Percentiles rank a stretch among this genome's conserved stretches.
Conservation (phyloP, 352 stramenopile genomes). For the Globisporangium orthogonon region DNA sequence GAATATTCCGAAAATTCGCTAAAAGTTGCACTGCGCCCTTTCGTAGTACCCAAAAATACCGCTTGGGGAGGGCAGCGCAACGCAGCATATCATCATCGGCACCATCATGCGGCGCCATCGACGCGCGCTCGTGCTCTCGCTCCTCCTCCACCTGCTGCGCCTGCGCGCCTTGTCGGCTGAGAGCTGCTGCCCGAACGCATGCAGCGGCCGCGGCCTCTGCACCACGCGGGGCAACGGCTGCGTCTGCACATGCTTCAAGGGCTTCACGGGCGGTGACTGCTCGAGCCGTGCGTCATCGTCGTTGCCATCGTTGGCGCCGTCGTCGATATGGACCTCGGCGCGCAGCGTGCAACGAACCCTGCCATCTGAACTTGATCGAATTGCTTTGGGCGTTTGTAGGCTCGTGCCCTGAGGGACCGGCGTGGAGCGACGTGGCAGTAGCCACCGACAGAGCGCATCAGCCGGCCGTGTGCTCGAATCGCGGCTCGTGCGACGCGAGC, state of each 20-base stretch:
- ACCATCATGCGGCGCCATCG: no score
- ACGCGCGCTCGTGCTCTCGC: neutral
- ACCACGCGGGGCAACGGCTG: slow-evolving; percentile 57
- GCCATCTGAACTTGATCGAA: neutral
- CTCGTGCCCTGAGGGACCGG: slow-evolving; percentile 39
- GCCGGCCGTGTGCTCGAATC: slow-evolving; percentile 50
- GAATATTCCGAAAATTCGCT: no score
- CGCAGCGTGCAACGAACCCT: no score
- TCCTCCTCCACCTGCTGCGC: slow-evolving; percentile 11
- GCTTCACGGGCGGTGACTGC: slow-evolving; percentile 89
- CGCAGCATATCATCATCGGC: no score
- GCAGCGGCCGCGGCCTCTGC: slow-evolving; percentile 59
- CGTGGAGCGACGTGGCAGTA: slow-evolving; percentile 54
- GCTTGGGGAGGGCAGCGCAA: no score
- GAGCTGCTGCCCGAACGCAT: slow-evolving; percentile 56
- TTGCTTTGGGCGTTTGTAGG: slow-evolving; percentile 15
- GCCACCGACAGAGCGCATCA: slow-evolving; percentile 53
- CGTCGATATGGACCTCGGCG: no score
- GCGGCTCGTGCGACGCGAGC: slow-evolving; percentile 53
- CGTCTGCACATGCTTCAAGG: slow-evolving; percentile 77
- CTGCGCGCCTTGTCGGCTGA: slow-evolving; percentile 2
- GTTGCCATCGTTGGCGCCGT: neutral
- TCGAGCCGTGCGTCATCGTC: slow-evolving; percentile 39
- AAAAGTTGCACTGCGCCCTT: no score
- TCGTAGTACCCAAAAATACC: no score